Percentiles rank a stretch among this genome's conserved stretches.
phyloP scores from a whole-genome alignment of 306 rosid species.

The Argentina anserina region DNA sequence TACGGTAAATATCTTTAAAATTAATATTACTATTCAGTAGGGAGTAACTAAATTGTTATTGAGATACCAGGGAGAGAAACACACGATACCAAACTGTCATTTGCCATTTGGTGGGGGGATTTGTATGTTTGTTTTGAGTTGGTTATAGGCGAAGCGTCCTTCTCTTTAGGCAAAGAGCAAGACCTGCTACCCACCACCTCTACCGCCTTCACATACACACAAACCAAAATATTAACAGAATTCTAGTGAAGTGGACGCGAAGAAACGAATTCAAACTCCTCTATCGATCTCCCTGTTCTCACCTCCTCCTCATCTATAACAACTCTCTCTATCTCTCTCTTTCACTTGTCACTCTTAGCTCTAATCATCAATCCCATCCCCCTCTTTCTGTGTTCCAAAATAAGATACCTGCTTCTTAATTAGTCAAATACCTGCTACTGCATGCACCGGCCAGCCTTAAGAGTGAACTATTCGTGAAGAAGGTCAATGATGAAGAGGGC shows the following conservation, averaged over 20 bases:
- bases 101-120: not conserved
- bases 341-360: not conserved
- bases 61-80: not conserved
- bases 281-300: constrained; percentile 16
- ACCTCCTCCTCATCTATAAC: constrained; percentile 7
- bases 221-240: constrained; percentile 39
- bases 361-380: not conserved
- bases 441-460: not conserved
- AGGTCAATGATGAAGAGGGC: constrained; percentile 37
- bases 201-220: constrained; percentile 45
- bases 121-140: not conserved
- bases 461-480: constrained; percentile 2
- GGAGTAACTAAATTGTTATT: not conserved
- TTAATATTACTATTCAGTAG: not conserved
- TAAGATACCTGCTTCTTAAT: not conserved
- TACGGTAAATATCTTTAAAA: not conserved
- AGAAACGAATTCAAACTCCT: constrained; percentile 75
- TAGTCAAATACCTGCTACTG: not conserved
- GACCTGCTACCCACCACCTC: constrained; percentile 38
- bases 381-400: constrained; percentile 2
- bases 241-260: constrained; percentile 98
- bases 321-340: constrained; percentile 13
- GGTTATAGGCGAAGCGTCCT: constrained; percentile 42
- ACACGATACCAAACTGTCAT: not conserved
- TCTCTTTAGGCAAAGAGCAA: constrained; percentile 29